phyloP scores from a whole-genome alignment of 495 filamentous ascomycete species.

The Pyronema omphalodes region DNA sequence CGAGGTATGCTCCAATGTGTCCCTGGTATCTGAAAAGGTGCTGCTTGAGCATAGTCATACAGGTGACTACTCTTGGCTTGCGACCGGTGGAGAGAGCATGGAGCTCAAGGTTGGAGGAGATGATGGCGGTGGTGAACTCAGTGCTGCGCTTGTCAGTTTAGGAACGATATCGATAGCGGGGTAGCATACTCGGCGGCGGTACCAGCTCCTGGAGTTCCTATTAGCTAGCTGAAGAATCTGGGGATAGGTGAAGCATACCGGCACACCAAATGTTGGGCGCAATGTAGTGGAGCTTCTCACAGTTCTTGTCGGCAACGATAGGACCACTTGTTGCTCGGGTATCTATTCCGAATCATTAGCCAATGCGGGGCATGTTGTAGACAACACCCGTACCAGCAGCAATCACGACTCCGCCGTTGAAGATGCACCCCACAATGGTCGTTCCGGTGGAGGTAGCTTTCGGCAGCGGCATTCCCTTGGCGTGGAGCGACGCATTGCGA shows the following conservation, averaged over 20 bases:
- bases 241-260: conserved; percentile 28
- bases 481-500: conserved; percentile 89
- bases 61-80: conserved; percentile 90
- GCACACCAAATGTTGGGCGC: conserved; percentile 99
- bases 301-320: conserved; percentile 99
- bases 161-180: conserved; percentile 50
- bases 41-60: conserved; percentile 99
- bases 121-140: conserved; percentile 95
- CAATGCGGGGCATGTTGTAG: background rate
- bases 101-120: conserved; percentile 95
- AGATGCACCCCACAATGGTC: conserved; percentile 97
- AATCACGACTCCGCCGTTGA: conserved; percentile 70
- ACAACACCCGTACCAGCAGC: conserved; percentile 37
- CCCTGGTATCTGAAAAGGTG: conserved; percentile 97
- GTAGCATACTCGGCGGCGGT: conserved; percentile 96
- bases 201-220: conserved; percentile 38
- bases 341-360: conserved; percentile 42
- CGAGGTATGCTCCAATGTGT: conserved; percentile 93
- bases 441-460: conserved; percentile 98
- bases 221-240: conserved; percentile 2
- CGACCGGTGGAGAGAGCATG: conserved; percentile 90
- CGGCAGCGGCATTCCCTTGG: conserved; percentile 77
- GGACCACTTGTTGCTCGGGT: conserved; percentile 93
- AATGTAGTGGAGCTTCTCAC: conserved; percentile 99
- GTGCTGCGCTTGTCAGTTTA: conserved; percentile 30